Percentiles rank a stretch among this genome's conserved stretches.
These are phyloP conservation scores for Eugenia klotzschiana DNA, from an alignment of 441 rosid species.

Conservation along the genomic window DNA sequence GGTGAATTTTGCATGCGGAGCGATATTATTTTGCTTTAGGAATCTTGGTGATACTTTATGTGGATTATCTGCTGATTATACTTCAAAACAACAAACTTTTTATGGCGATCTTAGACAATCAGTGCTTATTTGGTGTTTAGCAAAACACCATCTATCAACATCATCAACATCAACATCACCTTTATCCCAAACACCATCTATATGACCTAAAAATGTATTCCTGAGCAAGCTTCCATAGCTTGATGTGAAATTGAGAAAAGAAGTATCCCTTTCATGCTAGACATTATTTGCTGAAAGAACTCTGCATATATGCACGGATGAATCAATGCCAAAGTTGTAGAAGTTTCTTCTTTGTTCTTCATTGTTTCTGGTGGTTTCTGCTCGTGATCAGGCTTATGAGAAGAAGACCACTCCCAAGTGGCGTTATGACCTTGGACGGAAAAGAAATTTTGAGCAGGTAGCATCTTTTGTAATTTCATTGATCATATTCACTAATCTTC, in stretches of 20 bases:
- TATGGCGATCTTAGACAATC: not conserved
- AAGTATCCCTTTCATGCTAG: not conserved
- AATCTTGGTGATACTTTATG: not conserved
- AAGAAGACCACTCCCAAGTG: slow-evolving; percentile 67
- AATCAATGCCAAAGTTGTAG: not conserved
- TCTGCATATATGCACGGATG: not conserved
- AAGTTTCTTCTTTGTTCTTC: not conserved
- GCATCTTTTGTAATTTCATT: not conserved
- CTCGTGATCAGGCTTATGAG: slow-evolving; percentile 60
- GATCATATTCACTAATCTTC: not conserved
- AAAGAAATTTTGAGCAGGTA: slow-evolving; percentile 75
- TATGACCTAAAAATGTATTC: not conserved
- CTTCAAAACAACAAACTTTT: not conserved
- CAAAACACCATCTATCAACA: too few relatives aligned
- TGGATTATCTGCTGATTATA: not conserved
- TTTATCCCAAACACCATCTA: too few relatives aligned
- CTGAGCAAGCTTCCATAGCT: not conserved
- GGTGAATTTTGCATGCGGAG: not conserved
- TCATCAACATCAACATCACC: too few relatives aligned
- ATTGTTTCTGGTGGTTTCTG: not conserved
- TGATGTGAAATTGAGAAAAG: not conserved
- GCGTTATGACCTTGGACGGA: slow-evolving; percentile 74
- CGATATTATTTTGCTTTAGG: not conserved
- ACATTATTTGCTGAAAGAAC: not conserved
- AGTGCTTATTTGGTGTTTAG: not conserved